Evolutionary conservation across 1,139 yeast species (phyloP).

Genomic region (Hanseniaspora uvarum): DNA sequence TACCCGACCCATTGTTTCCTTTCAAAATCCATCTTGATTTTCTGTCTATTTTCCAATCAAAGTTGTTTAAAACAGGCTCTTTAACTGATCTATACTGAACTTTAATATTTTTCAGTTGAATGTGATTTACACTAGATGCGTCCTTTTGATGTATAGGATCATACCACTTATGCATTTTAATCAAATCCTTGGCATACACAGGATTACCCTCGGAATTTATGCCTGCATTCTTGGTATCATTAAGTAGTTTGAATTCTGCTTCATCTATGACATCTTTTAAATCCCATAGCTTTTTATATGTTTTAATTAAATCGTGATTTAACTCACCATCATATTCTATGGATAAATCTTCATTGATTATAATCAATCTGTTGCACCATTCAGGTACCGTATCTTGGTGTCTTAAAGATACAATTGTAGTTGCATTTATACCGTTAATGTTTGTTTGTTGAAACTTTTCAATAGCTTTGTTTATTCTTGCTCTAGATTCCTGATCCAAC

Average conservation of each 20-base stretch:
- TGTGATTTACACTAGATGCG: slow-evolving; percentile 23
- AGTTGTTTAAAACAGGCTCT: slow-evolving; percentile 45
- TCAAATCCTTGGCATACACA: slow-evolving; percentile 22
- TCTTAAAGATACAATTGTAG: slow-evolving; percentile 55
- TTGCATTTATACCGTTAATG: slow-evolving; percentile 21
- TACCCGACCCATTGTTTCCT: slow-evolving; percentile 89
- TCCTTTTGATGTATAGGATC: slow-evolving; percentile 11
- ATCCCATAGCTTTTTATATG: slow-evolving; percentile 18
- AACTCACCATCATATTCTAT: slow-evolving; percentile 42
- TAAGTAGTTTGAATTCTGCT: slow-evolving; percentile 17
- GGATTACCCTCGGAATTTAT: slow-evolving; percentile 20
- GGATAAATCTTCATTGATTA: slow-evolving; percentile 45
- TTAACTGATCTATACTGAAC: slow-evolving; percentile 51
- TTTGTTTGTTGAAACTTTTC: slow-evolving; percentile 22
- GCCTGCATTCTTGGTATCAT: slow-evolving; percentile 19
- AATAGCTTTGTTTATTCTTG: slow-evolving; percentile 47
- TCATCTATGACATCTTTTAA: slow-evolving; percentile 25
- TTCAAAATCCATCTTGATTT: slow-evolving; percentile 83
- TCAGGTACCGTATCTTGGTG: slow-evolving; percentile 63
- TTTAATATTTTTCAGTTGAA: slow-evolving; percentile 54
- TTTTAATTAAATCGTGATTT: slow-evolving; percentile 13
- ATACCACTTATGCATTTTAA: slow-evolving; percentile 25
- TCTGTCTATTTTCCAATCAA: slow-evolving; percentile 54
- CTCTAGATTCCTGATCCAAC: slow-evolving; percentile 64
- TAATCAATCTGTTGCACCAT: slow-evolving; percentile 68